A percentile compares a stretch with the other conserved stretches of the same genome.
These are phyloP conservation scores for Infundibulicybe gibba DNA, from an alignment of 768 basidiomycete species.

Conservation along the genomic window DNA sequence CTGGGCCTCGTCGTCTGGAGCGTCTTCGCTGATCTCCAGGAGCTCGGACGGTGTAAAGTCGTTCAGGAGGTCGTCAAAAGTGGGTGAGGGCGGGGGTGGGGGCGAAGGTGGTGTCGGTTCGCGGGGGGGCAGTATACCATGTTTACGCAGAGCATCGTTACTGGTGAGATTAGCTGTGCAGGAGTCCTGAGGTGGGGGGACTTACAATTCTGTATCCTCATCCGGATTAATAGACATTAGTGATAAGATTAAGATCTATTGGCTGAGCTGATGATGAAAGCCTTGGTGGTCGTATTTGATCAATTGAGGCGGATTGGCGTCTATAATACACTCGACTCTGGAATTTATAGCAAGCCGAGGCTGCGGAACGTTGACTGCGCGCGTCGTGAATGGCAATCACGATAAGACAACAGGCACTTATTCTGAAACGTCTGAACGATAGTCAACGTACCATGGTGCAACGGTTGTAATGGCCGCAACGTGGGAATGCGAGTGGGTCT, in stretches of 20 bases:
- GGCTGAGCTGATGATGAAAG: not conserved
- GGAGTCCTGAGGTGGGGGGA: not conserved
- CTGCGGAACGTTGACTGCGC: not conserved
- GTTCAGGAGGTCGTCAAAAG: constrained; percentile 63
- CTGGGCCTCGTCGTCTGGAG: constrained; percentile 71
- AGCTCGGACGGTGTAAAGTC: constrained; percentile 64
- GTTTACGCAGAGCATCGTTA: constrained; percentile 90
- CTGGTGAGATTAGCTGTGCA: constrained; percentile 34
- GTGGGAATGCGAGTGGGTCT: constrained; percentile 75
- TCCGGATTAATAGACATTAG: constrained; percentile 72
- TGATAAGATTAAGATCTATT: constrained; percentile 4
- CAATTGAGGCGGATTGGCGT: too few species aligned
- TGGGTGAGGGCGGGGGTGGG: constrained; percentile 78
- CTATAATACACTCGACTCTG: too few species aligned
- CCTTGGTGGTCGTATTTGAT: too few species aligned
- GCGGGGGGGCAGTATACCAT: constrained; percentile 84
- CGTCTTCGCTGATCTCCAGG: constrained; percentile 67
- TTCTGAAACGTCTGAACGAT: accelerated
- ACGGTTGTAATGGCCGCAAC: constrained; percentile 81
- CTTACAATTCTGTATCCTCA: constrained; percentile 97
- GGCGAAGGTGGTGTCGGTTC: constrained; percentile 67
- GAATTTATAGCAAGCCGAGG: not conserved
- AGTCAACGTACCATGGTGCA: constrained; percentile 42
- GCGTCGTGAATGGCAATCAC: too few species aligned
- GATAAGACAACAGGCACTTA: not conserved